A percentile compares a stretch with the other conserved stretches of the same genome.
These are phyloP conservation scores for Sporodiniella umbellata DNA, from an alignment of 371 early-diverging fungal genomes.

Conservation along the genomic window DNA sequence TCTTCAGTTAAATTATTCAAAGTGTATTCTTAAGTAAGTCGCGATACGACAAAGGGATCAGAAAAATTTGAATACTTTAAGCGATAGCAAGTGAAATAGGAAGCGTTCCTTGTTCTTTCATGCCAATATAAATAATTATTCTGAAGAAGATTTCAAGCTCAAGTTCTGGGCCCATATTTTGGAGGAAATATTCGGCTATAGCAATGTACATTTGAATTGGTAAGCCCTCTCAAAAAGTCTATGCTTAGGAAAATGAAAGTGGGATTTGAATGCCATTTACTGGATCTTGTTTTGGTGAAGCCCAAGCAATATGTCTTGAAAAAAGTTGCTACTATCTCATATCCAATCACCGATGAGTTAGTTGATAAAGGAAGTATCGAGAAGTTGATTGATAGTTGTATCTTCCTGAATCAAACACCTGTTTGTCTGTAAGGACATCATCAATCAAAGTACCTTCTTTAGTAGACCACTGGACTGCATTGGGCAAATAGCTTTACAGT, in stretches of 20 bases:
- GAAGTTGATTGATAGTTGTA: conserved; percentile 1
- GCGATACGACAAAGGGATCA: too few relatives aligned
- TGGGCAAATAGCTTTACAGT: not conserved
- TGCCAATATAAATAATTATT: conserved; percentile 5
- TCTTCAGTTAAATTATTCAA: too few relatives aligned
- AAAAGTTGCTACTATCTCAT: not conserved
- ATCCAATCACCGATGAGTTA: not conserved
- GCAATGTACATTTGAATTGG: conserved; percentile 8
- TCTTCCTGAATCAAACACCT: not conserved
- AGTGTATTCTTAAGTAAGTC: too few relatives aligned
- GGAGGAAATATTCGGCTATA: conserved; percentile 10
- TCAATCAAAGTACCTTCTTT: conserved; percentile 1
- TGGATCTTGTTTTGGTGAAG: conserved; percentile 3
- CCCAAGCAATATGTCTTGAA: conserved; percentile 4
- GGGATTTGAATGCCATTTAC: conserved; percentile 9
- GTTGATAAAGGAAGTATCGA: conserved; percentile 11
- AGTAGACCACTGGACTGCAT: not conserved
- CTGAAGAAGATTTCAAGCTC: conserved; percentile 13
- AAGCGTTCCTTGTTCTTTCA: not conserved
- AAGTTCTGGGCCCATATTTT: conserved; percentile 9
- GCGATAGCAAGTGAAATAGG: too few relatives aligned
- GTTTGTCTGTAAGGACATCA: not conserved
- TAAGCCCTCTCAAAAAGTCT: conserved; percentile 9
- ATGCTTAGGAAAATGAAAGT: conserved; percentile 4
- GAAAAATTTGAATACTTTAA: too few relatives aligned